Base-by-base conservation (phyloP, 1,284 basidiomycete genomes). In the Microbotryum violaceum region DNA sequence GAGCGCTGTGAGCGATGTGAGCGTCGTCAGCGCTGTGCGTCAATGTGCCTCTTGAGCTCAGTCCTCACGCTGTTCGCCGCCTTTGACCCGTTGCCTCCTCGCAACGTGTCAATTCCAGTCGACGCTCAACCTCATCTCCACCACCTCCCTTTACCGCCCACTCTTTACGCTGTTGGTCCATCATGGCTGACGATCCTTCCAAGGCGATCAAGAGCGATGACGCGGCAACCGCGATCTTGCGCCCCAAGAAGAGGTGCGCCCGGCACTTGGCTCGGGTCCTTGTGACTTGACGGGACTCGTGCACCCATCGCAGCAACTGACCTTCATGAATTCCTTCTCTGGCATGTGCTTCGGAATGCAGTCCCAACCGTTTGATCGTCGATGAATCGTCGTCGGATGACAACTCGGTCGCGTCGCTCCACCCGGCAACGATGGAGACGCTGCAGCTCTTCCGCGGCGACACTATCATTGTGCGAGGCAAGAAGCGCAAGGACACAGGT, bases 341-440 rank as follows among this genome's bases (percentile, higher is more conserved):
- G 16, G 48, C 44, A 6, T 9, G 20, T n/a, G 18, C 27, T 37
- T 42, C 31, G 16, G 10, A n/a, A 44, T 69, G 7, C 70, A 94
- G 91, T 33, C 91, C 92, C 49, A 94, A 96, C 80, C 89, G 91
- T 74, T 82, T 97, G 66, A 87, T 94, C 73, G 91, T 94, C 66
- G 92, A 96, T 73, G 92, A 97, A 75, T 85, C 90, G 44, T 81
- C 85, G 20, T 82, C 87, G 42, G 92, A 97, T 76, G 92, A 97
- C 74, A 97, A 91, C 79, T 91, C 89, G 76, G 88, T 88, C 85
- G 93, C 92, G 54, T 93, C 90, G 48, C 81, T 98, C 50, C 91
- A 94, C 79, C 91, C 94, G 56, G 87, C 86, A 47, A 98, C 96
- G 54, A 97, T 98, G 94, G 96, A 98, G 78, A 79, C 83, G 23